A percentile compares a stretch with the other conserved stretches of the same genome.
phyloP scores from a whole-genome alignment of 2,329 filamentous ascomycete species.

The Elsinoe necatrix region DNA sequence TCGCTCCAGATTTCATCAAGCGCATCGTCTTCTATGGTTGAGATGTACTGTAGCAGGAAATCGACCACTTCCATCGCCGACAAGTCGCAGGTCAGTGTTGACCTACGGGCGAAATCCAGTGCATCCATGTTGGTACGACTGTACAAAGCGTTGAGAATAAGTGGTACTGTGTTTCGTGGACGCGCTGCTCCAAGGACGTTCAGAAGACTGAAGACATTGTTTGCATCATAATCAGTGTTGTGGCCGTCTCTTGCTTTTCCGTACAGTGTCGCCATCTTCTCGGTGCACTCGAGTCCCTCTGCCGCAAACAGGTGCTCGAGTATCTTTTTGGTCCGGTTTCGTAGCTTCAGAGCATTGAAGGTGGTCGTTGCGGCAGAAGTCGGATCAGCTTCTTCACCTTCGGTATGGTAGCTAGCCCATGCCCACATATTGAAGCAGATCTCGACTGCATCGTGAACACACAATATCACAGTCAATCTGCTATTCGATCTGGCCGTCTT shows the following conservation, averaged over 20 bases:
- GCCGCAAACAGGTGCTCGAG: conserved; percentile 89
- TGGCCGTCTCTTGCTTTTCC: conserved; percentile 40
- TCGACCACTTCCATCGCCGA: conserved; percentile 75
- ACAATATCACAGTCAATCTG: conserved; percentile 84
- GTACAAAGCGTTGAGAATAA: conserved; percentile 92
- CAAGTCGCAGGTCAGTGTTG: conserved; percentile 77
- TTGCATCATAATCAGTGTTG: conserved; percentile 42
- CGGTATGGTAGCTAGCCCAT: conserved; percentile 65
- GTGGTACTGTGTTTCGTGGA: conserved; percentile 84
- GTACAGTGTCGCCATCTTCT: conserved; percentile 85
- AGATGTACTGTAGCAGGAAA: conserved; percentile 84
- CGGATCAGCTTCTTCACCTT: conserved; percentile 50
- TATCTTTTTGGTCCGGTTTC: conserved; percentile 77
- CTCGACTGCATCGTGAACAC: conserved; percentile 89
- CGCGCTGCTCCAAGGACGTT: conserved; percentile 86
- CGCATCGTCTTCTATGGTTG: conserved; percentile 86
- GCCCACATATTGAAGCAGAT: conserved; percentile 93
- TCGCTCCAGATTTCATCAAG: conserved; percentile 98
- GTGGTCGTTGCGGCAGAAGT: conserved; percentile 68
- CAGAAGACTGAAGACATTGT: conserved; percentile 72
- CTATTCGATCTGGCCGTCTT: conserved; percentile 85
- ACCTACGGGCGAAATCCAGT: conserved; percentile 70
- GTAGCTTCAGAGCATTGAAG: conserved; percentile 84
- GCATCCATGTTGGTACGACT: conserved; percentile 80
- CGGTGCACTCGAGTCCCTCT: conserved; percentile 85